Base-by-base conservation (phyloP, 1,284 basidiomycete genomes). In the Xanthoconium separans region DNA sequence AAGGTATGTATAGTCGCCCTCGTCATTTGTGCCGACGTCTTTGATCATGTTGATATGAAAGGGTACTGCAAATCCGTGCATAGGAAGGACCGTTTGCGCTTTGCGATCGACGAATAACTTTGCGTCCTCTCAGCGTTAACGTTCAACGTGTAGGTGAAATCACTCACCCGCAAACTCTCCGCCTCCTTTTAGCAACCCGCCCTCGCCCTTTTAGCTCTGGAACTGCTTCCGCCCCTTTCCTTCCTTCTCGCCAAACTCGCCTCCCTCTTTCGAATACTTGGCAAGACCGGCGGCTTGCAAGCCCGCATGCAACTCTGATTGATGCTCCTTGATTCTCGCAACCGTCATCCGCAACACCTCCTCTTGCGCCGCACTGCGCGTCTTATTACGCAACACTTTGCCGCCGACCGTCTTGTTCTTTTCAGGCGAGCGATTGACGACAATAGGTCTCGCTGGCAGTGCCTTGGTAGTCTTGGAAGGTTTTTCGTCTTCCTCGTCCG, bases 41-140 rank as follows among this genome's bases (percentile, higher is more conserved):
- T 99, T 99, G 61, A 99, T 92, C 2, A 95, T 95, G 66, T 97
- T 97, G 74, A 99, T 95, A 69, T 99, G 97, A 78, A 98, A 98
- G 0, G 97, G 95, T 0, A 98, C 95, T 0, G 94, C 75, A 58
- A 90, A 98, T 4, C 96, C 96, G 65, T 98, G 87, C 61, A 99
- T 87, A 12, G 97, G 97, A 2, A 99, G 73, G 51, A 99, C 87
- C 0, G 95, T 93, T 61, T 93, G 87, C 15, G 91, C 85, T 65
- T 93, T 92, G 62, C 91, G 86, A 68, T 99, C 97, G 31, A 99
- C 89, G 60, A 91, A 83, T 60, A 99, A 93, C 91, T 98, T 68
- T 4, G 18, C 29, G 12, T 18, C 15, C 11, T 43, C n/a, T 65
- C 42, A 58, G 51, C 37, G 54, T 31, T 10, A 52, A 44, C 9